A percentile compares a stretch with the other conserved stretches of the same genome.
These are phyloP conservation scores for Lasiodiplodia gonubiensis DNA, from an alignment of 2,329 filamentous ascomycete genomes.

Conservation along the genomic window DNA sequence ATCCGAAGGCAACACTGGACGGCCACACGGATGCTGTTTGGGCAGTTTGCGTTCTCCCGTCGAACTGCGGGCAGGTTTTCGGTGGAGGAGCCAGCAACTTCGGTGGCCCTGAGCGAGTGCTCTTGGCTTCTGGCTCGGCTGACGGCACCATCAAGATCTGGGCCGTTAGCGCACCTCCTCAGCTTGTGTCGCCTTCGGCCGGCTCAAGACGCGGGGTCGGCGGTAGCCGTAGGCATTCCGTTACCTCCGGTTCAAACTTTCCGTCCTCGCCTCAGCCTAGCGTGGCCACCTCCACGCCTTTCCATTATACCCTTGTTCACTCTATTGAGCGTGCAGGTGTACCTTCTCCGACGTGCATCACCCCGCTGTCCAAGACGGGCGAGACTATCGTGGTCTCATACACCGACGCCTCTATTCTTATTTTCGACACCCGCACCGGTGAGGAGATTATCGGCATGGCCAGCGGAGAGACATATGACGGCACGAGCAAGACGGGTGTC, in stretches of 20 bases:
- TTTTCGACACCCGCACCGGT: slow-evolving; percentile 90
- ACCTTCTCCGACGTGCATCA: slow-evolving; percentile 87
- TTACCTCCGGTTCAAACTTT: slow-evolving; percentile 92
- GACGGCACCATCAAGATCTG: slow-evolving; percentile 93
- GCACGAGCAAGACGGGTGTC: slow-evolving; percentile 79
- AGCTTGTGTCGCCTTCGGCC: slow-evolving; percentile 79
- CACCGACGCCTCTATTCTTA: slow-evolving; percentile 84
- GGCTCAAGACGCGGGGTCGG: slow-evolving; percentile 70
- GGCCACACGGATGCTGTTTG: slow-evolving; percentile 96
- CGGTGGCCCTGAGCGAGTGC: slow-evolving; percentile 81
- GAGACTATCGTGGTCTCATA: slow-evolving; percentile 94
- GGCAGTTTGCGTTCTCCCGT: slow-evolving; percentile 90
- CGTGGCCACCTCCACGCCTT: slow-evolving; percentile 81
- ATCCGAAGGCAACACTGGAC: slow-evolving; percentile 92
- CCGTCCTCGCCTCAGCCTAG: slow-evolving; percentile 89
- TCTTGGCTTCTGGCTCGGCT: slow-evolving; percentile 89
- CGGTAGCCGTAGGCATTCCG: slow-evolving; percentile 85
- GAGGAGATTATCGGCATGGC: slow-evolving; percentile 94
- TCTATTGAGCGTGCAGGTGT: slow-evolving; percentile 74
- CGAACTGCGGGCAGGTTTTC: slow-evolving; percentile 80
- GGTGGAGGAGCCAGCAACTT: slow-evolving; percentile 72
- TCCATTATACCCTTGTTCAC: slow-evolving; percentile 86
- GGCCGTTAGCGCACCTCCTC: slow-evolving; percentile 90
- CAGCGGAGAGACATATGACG: slow-evolving; percentile 91
- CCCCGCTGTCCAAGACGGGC: slow-evolving; percentile 80